These are phyloP conservation scores for Cucumis hystrix DNA, from an alignment of 306 rosid species.

Conservation along the genomic window DNA sequence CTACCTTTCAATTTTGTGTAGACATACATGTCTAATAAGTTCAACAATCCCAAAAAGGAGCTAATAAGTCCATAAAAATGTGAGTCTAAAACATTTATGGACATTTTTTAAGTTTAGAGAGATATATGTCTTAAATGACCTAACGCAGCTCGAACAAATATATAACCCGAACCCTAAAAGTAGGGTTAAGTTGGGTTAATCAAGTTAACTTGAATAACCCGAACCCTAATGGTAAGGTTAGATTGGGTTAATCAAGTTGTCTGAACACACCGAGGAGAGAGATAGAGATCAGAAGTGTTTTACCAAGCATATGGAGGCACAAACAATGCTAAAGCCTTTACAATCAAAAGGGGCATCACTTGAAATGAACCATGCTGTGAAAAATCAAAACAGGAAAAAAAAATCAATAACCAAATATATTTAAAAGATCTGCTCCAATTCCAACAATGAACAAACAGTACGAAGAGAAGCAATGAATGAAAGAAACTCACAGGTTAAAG, in stretches of 20 bases:
- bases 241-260: background rate
- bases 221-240: background rate
- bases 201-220: background rate
- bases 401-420: background rate
- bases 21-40: background rate
- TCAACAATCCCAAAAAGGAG: too few relatives aligned
- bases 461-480: background rate
- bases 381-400: constrained; percentile 6
- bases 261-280: background rate
- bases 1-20: background rate
- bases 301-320: constrained; percentile 66
- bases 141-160: too few relatives aligned
- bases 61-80: too few relatives aligned
- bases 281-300: background rate
- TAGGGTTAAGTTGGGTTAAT: too few relatives aligned
- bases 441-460: background rate
- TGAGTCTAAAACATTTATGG: too few relatives aligned
- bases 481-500: constrained; percentile 58
- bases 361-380: constrained; percentile 80
- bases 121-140: too few relatives aligned
- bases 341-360: constrained; percentile 64
- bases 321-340: constrained; percentile 73
- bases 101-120: too few relatives aligned
- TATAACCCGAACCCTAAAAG: too few relatives aligned
- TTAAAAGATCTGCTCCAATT: background rate